Evolutionary conservation across 2,329 filamentous ascomycete species (phyloP).

Genomic region (Stemphylium vesicarium): DNA sequence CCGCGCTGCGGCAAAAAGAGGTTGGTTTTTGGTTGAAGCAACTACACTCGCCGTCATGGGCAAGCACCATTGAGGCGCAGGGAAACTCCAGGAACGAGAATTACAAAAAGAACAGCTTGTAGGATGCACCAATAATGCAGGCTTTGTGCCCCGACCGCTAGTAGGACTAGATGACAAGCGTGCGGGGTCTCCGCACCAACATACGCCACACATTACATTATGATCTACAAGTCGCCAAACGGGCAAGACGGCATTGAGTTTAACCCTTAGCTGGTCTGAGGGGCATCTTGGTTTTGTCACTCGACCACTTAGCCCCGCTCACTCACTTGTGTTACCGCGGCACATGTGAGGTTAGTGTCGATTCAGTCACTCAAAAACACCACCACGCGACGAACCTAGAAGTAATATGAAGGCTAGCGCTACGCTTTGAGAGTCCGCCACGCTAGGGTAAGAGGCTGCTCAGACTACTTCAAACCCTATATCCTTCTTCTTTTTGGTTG

Average conservation of each 20-base stretch:
- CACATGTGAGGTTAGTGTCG: slow-evolving; percentile 6
- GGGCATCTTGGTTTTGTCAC: not conserved
- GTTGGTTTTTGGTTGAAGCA: no score
- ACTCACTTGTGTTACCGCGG: slow-evolving; percentile 16
- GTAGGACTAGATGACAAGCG: not conserved
- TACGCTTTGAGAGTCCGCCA: not conserved
- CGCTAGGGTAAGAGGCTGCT: slow-evolving; percentile 1
- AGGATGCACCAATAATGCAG: not conserved
- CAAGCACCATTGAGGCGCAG: not conserved
- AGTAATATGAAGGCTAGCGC: not conserved
- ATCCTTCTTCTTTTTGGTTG: not conserved
- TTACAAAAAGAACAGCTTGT: not conserved
- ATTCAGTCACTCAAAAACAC: not conserved
- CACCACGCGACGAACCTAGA: not conserved
- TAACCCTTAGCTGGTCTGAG: slow-evolving; percentile 3
- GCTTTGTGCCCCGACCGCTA: slow-evolving; percentile 4
- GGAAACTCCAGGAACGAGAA: not conserved
- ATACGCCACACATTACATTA: slow-evolving; percentile 5
- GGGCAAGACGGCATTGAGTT: not conserved
- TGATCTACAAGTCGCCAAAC: slow-evolving; percentile 7
- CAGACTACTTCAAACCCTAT: slow-evolving; percentile 11
- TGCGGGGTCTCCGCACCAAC: slow-evolving; percentile 18
- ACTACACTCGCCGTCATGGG: not conserved
- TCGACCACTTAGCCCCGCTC: slow-evolving; percentile 6
- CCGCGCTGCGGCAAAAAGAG: no score